Conservation (phyloP, 441 rosid genomes). For the Aleurites moluccanus region DNA sequence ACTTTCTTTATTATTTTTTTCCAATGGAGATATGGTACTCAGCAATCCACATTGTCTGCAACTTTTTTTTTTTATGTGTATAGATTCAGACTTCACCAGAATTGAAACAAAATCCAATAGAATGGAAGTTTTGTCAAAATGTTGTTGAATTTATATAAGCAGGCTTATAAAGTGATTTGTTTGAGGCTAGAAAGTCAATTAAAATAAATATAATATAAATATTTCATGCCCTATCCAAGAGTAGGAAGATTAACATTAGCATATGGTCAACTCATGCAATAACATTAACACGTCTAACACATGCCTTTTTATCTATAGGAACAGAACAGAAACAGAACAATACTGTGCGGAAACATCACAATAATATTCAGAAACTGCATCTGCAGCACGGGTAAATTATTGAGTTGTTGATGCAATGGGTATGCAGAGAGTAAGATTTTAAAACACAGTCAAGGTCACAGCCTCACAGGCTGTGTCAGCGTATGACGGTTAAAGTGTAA, state of each 20-base stretch:
- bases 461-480: no score
- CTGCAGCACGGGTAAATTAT: neutral
- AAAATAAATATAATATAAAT: neutral
- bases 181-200: conserved; percentile 9
- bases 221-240: neutral
- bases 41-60: conserved; percentile 8
- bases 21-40: conserved; percentile 10
- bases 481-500: no score
- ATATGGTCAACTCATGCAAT: neutral
- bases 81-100: conserved; percentile 6
- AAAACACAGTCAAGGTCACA: no score
- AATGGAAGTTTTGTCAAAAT: conserved; percentile 4
- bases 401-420: no score
- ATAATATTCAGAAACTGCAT: neutral
- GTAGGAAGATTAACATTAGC: neutral
- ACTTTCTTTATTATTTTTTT: neutral
- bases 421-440: no score
- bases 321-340: conserved; percentile 9
- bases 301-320: neutral
- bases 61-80: conserved; percentile 5
- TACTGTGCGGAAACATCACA: neutral
- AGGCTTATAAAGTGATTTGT: conserved; percentile 15
- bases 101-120: conserved; percentile 12
- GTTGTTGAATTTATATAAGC: neutral
- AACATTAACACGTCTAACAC: neutral